These are phyloP conservation scores for Trifolium dubium DNA, from an alignment of 306 rosid species.

Conservation along the genomic window DNA sequence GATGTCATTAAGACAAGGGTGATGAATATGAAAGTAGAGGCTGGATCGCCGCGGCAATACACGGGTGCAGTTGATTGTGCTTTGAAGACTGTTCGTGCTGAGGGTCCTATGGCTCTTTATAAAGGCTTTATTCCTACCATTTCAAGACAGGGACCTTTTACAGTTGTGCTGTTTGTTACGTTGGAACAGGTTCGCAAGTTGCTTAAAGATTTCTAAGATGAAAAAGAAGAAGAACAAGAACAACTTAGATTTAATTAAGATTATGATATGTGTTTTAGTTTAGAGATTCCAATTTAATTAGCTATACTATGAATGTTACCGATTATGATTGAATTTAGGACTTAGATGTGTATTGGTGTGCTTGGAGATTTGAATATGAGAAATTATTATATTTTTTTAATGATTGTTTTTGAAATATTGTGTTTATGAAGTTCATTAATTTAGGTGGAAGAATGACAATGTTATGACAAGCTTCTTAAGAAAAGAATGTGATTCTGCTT, in stretches of 20 bases:
- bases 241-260: neutral
- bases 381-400: neutral
- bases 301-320: neutral
- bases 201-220: constrained; percentile 62
- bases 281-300: neutral
- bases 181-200: constrained; percentile 73
- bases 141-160: constrained; percentile 76
- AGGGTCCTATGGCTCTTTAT: constrained; percentile 76
- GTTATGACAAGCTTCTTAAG: neutral
- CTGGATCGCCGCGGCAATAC: constrained; percentile 56
- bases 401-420: neutral
- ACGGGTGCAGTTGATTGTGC: constrained; percentile 68
- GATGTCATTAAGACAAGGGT: constrained; percentile 81
- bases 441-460: neutral
- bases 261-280: neutral
- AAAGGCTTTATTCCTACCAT: constrained; percentile 78
- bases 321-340: neutral
- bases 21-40: constrained; percentile 82
- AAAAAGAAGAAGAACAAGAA: constrained; percentile 21
- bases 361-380: neutral
- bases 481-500: no score
- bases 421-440: neutral
- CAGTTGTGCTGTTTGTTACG: constrained; percentile 71
- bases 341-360: neutral
- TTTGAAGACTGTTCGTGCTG: constrained; percentile 61